phyloP scores from a whole-genome alignment of 1,284 basidiomycete genomes.

The Hortiboletus rubellus region DNA sequence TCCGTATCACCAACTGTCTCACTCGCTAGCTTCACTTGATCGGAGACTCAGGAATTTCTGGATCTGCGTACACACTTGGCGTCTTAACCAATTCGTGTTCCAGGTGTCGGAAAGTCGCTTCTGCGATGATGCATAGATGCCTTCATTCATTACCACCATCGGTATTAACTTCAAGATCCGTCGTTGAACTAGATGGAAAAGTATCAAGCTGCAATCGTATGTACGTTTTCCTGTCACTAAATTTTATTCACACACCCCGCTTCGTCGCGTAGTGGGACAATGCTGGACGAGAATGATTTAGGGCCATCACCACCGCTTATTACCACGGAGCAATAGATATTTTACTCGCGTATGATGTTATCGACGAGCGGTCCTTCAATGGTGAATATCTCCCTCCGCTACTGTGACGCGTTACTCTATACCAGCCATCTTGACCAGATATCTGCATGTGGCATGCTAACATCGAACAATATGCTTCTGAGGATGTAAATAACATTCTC shows the following conservation, averaged over 20 bases:
- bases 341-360: constrained; percentile 97
- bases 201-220: constrained; percentile 93
- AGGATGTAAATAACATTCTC: constrained; percentile 98
- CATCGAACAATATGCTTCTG: constrained; percentile 98
- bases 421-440: constrained; percentile 52
- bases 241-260: constrained; percentile 2
- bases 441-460: constrained; percentile 99
- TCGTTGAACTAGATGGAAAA: constrained; percentile 93
- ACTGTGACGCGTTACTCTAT: constrained; percentile 6
- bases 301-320: constrained; percentile 99
- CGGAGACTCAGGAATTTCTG: constrained; percentile 82
- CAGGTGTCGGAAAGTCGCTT: constrained; percentile 98
- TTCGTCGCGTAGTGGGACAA: constrained; percentile 82
- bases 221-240: constrained; percentile 32
- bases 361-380: constrained; percentile 96
- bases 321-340: constrained; percentile 99
- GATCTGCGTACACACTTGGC: neutral
- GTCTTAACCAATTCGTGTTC: neutral
- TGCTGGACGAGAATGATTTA: constrained; percentile 98
- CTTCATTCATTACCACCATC: constrained; percentile 96
- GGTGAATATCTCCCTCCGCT: constrained; percentile 56
- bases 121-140: constrained; percentile 51
- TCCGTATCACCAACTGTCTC: constrained; percentile 1
- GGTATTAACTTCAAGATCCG: constrained; percentile 97
- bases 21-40: constrained; percentile 81